These are phyloP conservation scores for Pachyrhizus erosus DNA, from an alignment of 306 rosid genomes.

Conservation along the genomic window DNA sequence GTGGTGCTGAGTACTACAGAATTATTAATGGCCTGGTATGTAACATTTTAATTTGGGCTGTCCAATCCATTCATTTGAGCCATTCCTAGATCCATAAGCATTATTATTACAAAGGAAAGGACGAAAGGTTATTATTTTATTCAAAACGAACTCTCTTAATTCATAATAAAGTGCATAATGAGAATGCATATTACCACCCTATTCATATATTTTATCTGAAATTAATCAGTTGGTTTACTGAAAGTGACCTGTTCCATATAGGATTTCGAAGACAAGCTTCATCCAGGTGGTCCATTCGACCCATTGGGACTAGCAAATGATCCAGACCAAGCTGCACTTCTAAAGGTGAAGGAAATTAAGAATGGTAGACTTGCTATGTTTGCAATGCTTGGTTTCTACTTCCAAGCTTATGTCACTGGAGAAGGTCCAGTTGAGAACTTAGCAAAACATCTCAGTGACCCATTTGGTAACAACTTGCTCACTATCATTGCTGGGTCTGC, in stretches of 20 bases:
- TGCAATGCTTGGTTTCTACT: slow-evolving; percentile 81
- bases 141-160: background rate
- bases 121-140: background rate
- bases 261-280: slow-evolving; percentile 88
- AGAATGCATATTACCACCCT: background rate
- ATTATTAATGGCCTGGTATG: slow-evolving; percentile 79
- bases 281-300: slow-evolving; percentile 91
- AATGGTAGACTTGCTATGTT: slow-evolving; percentile 90
- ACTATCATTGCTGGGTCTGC: slow-evolving; percentile 69
- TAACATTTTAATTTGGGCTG: no score
- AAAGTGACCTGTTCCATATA: slow-evolving; percentile 15
- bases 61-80: no score
- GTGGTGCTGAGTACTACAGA: slow-evolving; percentile 90
- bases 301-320: slow-evolving; percentile 81
- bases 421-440: slow-evolving; percentile 92
- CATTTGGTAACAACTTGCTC: slow-evolving; percentile 88
- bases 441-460: slow-evolving; percentile 88
- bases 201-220: background rate
- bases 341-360: slow-evolving; percentile 92
- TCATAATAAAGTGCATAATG: background rate
- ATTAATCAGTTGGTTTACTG: background rate
- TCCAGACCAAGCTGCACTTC: slow-evolving; percentile 83
- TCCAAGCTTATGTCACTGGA: slow-evolving; percentile 86
- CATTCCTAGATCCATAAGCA: no score
- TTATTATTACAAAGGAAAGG: background rate